Conservation (phyloP, 2,329 filamentous ascomycete species). For the Lithohypha guttulata region DNA sequence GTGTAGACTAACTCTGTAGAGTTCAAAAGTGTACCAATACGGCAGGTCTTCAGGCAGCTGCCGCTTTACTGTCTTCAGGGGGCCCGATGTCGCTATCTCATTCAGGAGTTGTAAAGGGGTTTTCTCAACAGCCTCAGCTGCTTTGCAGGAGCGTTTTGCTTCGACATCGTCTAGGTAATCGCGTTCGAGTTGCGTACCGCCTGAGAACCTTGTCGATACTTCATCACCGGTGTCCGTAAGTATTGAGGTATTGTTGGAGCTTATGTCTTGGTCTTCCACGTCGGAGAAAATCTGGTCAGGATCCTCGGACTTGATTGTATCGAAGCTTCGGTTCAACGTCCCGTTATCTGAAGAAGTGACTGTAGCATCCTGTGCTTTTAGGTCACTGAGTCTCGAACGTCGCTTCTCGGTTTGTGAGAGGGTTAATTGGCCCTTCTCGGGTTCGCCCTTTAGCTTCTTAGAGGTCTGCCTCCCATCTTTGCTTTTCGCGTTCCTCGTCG, state of each 20-base stretch:
- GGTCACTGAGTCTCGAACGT: background rate
- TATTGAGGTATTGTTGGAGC: constrained; percentile 5
- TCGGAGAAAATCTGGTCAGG: background rate
- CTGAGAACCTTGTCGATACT: background rate
- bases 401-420: background rate
- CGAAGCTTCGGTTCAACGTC: constrained; percentile 1
- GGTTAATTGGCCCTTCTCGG: background rate
- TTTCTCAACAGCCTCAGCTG: background rate
- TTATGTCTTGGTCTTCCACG: background rate
- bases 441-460: background rate
- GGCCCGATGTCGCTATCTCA: constrained; percentile 26
- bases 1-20: background rate
- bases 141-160: background rate
- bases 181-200: constrained; percentile 13
- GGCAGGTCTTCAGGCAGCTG: constrained; percentile 18
- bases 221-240: background rate
- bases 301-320: background rate
- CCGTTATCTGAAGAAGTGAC: too few species aligned
- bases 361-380: too few species aligned
- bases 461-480: constrained; percentile 1
- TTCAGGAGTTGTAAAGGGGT: constrained; percentile 17
- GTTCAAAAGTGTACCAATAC: constrained; percentile 5
- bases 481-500: too few species aligned
- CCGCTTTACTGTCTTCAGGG: constrained; percentile 24
- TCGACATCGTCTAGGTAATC: background rate